Evolutionary conservation across 768 basidiomycete species (phyloP).

Genomic region (Pleurotus platypus): DNA sequence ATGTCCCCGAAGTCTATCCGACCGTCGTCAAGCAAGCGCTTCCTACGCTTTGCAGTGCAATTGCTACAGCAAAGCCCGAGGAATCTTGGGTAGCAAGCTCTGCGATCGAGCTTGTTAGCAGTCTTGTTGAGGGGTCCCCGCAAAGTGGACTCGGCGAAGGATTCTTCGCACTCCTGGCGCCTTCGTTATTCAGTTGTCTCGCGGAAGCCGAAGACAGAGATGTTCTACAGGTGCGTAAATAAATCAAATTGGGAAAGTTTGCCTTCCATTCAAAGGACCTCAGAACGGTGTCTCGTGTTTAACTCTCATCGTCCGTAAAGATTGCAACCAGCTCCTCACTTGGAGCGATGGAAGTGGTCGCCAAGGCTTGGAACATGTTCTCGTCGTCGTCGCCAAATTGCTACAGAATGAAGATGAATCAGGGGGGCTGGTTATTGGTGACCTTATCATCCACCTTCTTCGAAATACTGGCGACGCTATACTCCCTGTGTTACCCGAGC

Average conservation of each 20-base stretch:
- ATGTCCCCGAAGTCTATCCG: conserved; percentile 60
- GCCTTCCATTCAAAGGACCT: not conserved
- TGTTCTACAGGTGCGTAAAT: conserved; percentile 59
- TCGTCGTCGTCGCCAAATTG: conserved; percentile 74
- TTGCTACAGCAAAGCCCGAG: conserved; percentile 50
- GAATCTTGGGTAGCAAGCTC: conserved; percentile 78
- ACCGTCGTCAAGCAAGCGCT: conserved; percentile 70
- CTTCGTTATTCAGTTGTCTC: conserved; percentile 69
- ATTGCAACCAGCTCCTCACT: conserved; percentile 71
- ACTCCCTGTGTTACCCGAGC: conserved; percentile 80
- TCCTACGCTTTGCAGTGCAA: conserved; percentile 66
- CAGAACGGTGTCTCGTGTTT: conserved; percentile 83
- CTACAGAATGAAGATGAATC: conserved; percentile 84
- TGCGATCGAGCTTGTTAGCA: conserved; percentile 78
- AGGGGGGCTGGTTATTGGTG: conserved; percentile 89
- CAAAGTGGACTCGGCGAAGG: conserved; percentile 69
- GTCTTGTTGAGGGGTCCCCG: conserved; percentile 66
- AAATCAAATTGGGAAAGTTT: not conserved
- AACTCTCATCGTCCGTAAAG: conserved; percentile 84
- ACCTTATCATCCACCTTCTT: conserved; percentile 90
- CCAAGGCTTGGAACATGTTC: conserved; percentile 71
- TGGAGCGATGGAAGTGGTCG: conserved; percentile 71
- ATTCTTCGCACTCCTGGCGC: conserved; percentile 74
- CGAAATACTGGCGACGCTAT: conserved; percentile 79
- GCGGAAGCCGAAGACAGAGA: conserved; percentile 80